These are phyloP conservation scores for Gentiana straminea DNA, from an alignment of 257 asterid genomes.

Conservation along the genomic window DNA sequence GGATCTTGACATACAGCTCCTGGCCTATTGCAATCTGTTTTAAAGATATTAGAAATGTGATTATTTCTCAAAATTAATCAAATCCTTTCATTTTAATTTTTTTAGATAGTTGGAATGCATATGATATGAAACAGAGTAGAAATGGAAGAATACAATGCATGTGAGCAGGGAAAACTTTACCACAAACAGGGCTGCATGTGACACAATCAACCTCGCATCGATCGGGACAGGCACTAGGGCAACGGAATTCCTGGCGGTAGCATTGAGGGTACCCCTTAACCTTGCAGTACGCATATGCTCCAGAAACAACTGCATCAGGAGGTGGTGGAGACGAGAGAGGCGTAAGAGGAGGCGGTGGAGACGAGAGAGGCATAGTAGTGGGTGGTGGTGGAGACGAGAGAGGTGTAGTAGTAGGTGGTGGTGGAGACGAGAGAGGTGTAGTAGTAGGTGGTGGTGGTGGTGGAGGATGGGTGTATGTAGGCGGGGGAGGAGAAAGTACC, in stretches of 20 bases:
- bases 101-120: no score
- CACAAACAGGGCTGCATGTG: slow-evolving; percentile 31
- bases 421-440: slow-evolving; percentile 1
- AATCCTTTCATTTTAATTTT: no score
- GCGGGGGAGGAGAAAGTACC: slow-evolving; percentile 18
- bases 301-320: slow-evolving; percentile 23
- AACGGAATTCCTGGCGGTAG: slow-evolving; percentile 16
- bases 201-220: slow-evolving; percentile 23
- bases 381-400: no score
- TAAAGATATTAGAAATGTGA: slow-evolving; percentile 2
- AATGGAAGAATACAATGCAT: no score
- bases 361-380: no score
- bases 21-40: slow-evolving; percentile 55
- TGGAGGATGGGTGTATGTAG: slow-evolving; percentile 14
- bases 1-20: slow-evolving; percentile 95
- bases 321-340: slow-evolving; percentile 5
- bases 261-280: slow-evolving; percentile 12
- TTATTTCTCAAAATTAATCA: background rate
- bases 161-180: slow-evolving; percentile 23
- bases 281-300: slow-evolving; percentile 13
- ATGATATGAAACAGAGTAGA: no score
- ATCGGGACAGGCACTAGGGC: slow-evolving; percentile 18
- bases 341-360: no score
- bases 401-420: background rate
- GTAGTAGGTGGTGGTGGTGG: slow-evolving; percentile 9